Evolutionary conservation across 257 asterid species (phyloP), one percentile per base, ranked within the genome.

Genomic region (Penstemon newberryi): DNA sequence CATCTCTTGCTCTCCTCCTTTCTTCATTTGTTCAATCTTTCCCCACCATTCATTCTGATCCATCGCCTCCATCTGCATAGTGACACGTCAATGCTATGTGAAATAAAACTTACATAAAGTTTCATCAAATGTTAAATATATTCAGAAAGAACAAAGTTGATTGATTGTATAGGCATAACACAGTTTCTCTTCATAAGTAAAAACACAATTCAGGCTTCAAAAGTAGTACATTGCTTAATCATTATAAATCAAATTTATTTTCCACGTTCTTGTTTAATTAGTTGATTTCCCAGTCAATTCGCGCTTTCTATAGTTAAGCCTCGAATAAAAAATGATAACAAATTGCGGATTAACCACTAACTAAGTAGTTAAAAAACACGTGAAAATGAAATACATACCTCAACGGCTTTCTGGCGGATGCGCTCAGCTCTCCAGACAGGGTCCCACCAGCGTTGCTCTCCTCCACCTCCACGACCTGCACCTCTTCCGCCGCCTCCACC

Each of bases 391-490:
- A 51, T 64, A 11, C 42, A 69, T 73, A 90, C 97, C 96, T 92
- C 89, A 0, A 86, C 85, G 1, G 88, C 91, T 63, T 85, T 84
- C 75, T 90, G 91, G 19, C 96, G 78, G 63, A 94, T 91, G 7
- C 96, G 95, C 73, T 93, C 91, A 36, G 97, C 96, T 81, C 99
- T 65, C 99, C 99, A 93, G 1, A 58, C 96, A 45, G 99, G 97
- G 70, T 94, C 99, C 99, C 99, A 89, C 99, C 99, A 94, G 12
- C 99, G 82, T 83, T 90, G 99, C 77, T 89, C 97, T 8, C 95
- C 91, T 6, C 90, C 84, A 2, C 95, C 77, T 4, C 95, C 86
- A 4, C 87, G 74, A 9, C 86, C 70, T 1, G 81, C 61, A 3
- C 89, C 83, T 15, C 91, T 71, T 0, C 95, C 70, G 0, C 89